phyloP scores from a whole-genome alignment of 2,329 filamentous ascomycete genomes.

The Sporothrix curviconia region DNA sequence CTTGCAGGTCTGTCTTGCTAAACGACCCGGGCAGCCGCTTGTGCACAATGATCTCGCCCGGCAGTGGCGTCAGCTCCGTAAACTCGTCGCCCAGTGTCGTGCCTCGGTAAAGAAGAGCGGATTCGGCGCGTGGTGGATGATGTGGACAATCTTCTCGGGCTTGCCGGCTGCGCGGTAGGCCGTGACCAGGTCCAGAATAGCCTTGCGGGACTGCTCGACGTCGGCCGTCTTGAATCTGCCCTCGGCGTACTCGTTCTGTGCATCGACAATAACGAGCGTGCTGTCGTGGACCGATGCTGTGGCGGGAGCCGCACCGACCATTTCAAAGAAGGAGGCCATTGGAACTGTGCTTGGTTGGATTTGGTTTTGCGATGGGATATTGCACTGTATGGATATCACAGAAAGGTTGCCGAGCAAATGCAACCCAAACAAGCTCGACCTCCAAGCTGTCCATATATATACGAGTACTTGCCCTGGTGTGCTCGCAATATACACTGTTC shows the following conservation, averaged over 20 bases:
- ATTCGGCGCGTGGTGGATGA: constrained; percentile 52
- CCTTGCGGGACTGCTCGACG: constrained; percentile 45
- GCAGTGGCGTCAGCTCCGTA: constrained; percentile 47
- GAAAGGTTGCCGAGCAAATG: too few relatives aligned
- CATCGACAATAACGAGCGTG: constrained; percentile 61
- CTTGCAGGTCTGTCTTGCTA: constrained; percentile 52
- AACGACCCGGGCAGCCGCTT: constrained; percentile 57
- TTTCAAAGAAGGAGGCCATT: constrained; percentile 33
- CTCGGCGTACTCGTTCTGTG: constrained; percentile 61
- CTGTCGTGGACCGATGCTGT: constrained; percentile 52
- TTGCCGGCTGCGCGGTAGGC: constrained; percentile 51
- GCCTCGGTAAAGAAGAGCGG: constrained; percentile 56
- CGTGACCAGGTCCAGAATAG: constrained; percentile 49
- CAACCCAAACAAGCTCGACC: too few relatives aligned
- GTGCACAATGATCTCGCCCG: constrained; percentile 49
- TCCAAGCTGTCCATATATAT: too few relatives aligned
- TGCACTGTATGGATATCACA: too few relatives aligned
- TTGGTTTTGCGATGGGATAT: not conserved
- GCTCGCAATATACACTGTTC: too few relatives aligned
- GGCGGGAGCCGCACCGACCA: constrained; percentile 49
- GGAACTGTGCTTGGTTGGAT: too few relatives aligned
- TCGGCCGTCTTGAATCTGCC: constrained; percentile 52
- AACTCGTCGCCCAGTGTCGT: constrained; percentile 56
- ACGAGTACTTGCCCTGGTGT: too few relatives aligned
- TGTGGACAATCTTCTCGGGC: constrained; percentile 44